Conservation (phyloP, 140 eudicot genomes). For the Stevia rebaudiana region DNA sequence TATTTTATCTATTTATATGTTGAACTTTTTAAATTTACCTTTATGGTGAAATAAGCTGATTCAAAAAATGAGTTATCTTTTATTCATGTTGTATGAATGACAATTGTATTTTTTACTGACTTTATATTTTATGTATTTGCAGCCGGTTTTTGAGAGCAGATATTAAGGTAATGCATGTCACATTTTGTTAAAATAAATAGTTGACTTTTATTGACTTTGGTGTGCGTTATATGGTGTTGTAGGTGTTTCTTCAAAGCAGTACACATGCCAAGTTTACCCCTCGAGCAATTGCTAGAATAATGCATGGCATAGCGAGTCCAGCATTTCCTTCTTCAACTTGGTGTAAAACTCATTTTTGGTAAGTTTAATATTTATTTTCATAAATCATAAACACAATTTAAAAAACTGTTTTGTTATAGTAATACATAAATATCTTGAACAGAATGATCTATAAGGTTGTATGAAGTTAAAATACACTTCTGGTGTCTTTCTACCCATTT, state of each 20-base stretch:
- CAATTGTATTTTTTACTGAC: conserved; percentile 16
- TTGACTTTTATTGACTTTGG: not conserved
- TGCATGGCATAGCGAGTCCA: conserved; percentile 91
- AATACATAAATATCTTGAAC: not conserved
- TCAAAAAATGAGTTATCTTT: not conserved
- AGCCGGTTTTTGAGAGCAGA: conserved; percentile 92
- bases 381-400: not conserved
- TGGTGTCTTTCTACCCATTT: not conserved
- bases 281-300: conserved; percentile 85
- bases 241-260: conserved; percentile 88
- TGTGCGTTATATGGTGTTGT: conserved; percentile 21
- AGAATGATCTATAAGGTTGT: not conserved
- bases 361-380: conserved; percentile 2
- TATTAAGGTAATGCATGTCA: conserved; percentile 57
- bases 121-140: conserved; percentile 30
- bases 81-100: not conserved
- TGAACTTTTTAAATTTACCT: not conserved
- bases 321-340: conserved; percentile 85
- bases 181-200: conserved; percentile 6
- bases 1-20: not conserved
- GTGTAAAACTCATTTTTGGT: conserved; percentile 98
- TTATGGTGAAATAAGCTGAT: not conserved
- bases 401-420: not conserved
- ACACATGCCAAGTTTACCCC: conserved; percentile 76
- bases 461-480: not conserved